Conservation (phyloP, 2,329 filamentous ascomycete genomes). For the Trichophyton simii region DNA sequence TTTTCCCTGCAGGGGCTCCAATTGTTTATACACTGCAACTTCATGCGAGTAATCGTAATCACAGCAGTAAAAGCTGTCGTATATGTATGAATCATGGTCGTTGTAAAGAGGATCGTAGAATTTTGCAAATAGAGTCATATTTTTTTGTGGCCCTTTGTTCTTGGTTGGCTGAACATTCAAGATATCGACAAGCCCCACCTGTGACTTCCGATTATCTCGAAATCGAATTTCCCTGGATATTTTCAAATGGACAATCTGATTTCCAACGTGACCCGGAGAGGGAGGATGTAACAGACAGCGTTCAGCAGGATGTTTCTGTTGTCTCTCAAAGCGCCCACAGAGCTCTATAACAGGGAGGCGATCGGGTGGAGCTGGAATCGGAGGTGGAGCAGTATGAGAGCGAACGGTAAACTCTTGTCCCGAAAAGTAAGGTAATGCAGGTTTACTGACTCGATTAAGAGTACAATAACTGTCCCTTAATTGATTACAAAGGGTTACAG, state of each 20-base stretch:
- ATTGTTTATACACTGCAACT: background rate
- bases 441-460: background rate
- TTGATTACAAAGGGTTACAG: background rate
- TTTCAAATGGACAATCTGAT: background rate
- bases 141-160: background rate
- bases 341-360: background rate
- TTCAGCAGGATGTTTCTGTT: background rate
- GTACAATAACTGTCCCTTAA: background rate
- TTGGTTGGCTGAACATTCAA: background rate
- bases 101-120: constrained; percentile 2
- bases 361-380: background rate
- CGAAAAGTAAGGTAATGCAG: background rate
- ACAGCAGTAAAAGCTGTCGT: background rate
- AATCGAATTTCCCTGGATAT: background rate
- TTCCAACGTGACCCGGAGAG: background rate
- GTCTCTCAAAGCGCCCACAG: background rate
- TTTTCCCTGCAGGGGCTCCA: background rate
- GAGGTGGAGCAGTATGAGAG: background rate
- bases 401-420: background rate
- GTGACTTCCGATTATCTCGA: background rate
- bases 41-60: background rate
- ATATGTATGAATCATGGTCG: background rate
- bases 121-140: background rate
- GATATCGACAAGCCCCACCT: background rate
- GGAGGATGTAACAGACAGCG: background rate